A percentile compares a stretch with the other conserved stretches of the same genome.
Conservation (phyloP, 768 basidiomycete species). For the Kondoa subrosea region DNA sequence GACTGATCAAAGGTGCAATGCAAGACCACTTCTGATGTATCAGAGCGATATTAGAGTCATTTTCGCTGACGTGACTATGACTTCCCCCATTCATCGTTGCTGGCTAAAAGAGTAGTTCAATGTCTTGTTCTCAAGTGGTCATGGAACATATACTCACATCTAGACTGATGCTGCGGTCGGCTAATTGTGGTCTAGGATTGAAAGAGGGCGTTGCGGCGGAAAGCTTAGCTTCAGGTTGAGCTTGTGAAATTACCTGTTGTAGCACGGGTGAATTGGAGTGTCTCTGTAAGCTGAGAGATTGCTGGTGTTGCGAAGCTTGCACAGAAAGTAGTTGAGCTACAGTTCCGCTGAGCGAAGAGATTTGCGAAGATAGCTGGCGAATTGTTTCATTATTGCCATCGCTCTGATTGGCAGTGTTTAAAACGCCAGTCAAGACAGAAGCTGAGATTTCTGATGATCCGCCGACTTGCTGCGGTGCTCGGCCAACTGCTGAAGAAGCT, state of each 20-base stretch:
- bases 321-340: not conserved
- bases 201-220: not conserved
- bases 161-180: not conserved
- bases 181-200: not conserved
- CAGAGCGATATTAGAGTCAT: not conserved
- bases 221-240: not conserved
- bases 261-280: not conserved
- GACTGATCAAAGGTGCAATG: slow-evolving; percentile 42
- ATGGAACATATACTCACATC: not conserved
- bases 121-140: no score
- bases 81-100: not conserved
- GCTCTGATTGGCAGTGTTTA: not conserved
- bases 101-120: not conserved
- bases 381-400: not conserved
- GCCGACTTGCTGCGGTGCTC: not conserved
- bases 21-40: not conserved
- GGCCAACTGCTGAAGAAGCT: not conserved
- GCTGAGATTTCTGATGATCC: not conserved
- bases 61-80: not conserved
- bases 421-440: not conserved
- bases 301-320: not conserved
- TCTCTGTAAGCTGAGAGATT: not conserved
- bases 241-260: no score
- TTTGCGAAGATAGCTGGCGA: not conserved
- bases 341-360: not conserved